Percentiles rank a stretch among this genome's conserved stretches.
Evolutionary conservation across 148 eudicot species (phyloP).

Genomic region (Heliosperma pusillum): DNA sequence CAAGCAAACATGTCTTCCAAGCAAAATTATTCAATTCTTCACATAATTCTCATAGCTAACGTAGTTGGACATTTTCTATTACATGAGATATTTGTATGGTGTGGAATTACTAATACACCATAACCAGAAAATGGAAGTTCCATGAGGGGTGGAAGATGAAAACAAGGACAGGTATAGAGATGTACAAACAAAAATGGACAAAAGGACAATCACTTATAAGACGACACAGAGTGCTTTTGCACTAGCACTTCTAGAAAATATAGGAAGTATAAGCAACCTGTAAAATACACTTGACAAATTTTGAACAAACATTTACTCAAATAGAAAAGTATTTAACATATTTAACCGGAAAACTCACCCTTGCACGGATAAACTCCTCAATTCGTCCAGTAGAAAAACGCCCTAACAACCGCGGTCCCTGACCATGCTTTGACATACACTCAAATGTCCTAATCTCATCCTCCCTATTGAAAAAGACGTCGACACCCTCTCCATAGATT

Average conservation of each 20-base stretch:
- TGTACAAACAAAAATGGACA: background rate
- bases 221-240: background rate
- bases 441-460: slow-evolving; percentile 82
- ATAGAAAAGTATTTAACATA: background rate
- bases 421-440: slow-evolving; percentile 74
- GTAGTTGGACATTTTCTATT: background rate
- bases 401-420: slow-evolving; percentile 73
- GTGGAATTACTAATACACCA: background rate
- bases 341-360: slow-evolving; percentile 38
- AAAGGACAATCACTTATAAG: background rate
- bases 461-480: slow-evolving; percentile 63
- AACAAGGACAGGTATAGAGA: slow-evolving; percentile 1
- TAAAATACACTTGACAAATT: background rate
- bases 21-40: background rate
- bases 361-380: slow-evolving; percentile 85
- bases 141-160: background rate
- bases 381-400: slow-evolving; percentile 69
- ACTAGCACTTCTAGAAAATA: background rate
- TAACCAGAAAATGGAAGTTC: slow-evolving; percentile 7
- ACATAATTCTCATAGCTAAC: background rate
- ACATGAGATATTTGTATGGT: background rate
- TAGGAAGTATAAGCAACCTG: background rate
- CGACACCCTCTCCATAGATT: slow-evolving; percentile 84
- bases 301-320: background rate
- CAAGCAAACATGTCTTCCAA: background rate